phyloP scores from a whole-genome alignment of 2,329 filamentous ascomycete species.

The Aspergillus hiratsukae region DNA sequence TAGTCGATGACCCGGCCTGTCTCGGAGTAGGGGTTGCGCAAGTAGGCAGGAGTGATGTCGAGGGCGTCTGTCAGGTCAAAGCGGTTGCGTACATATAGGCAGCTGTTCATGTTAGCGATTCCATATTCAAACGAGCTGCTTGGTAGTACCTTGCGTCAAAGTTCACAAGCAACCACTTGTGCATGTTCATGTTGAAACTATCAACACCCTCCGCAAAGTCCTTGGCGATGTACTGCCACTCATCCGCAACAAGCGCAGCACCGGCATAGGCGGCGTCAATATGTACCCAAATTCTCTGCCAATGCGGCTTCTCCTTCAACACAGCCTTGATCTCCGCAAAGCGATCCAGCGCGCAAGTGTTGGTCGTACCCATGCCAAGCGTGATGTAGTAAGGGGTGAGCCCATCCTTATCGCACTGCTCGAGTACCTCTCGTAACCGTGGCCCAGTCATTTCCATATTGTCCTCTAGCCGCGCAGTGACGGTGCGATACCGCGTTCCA shows the following conservation, averaged over 20 bases:
- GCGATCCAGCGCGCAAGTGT: constrained; percentile 82
- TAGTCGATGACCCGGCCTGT: constrained; percentile 87
- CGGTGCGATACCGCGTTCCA: constrained; percentile 72
- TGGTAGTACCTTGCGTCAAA: constrained; percentile 62
- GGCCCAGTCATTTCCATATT: constrained; percentile 67
- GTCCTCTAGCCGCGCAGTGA: constrained; percentile 59
- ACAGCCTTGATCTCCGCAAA: constrained; percentile 64
- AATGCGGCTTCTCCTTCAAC: constrained; percentile 39
- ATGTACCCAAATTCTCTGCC: constrained; percentile 76
- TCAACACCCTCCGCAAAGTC: constrained; percentile 64
- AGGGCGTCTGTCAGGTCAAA: constrained; percentile 74
- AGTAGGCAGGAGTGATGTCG: constrained; percentile 73
- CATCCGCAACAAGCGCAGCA: constrained; percentile 73
- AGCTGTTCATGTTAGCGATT: constrained; percentile 48
- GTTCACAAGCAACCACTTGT: constrained; percentile 95
- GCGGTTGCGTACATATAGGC: constrained; percentile 72
- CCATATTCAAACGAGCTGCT: no score
- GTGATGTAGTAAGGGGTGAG: constrained; percentile 85
- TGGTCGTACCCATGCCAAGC: constrained; percentile 77
- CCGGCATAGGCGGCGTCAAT: constrained; percentile 92
- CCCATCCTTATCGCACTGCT: constrained; percentile 61
- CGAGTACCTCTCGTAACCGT: constrained; percentile 58
- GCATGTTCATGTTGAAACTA: constrained; percentile 92
- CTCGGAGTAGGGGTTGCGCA: constrained; percentile 76
- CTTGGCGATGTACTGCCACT: constrained; percentile 66